These are phyloP conservation scores for Mucor mucedo DNA, from an alignment of 371 early-diverging fungal species.

Conservation along the genomic window DNA sequence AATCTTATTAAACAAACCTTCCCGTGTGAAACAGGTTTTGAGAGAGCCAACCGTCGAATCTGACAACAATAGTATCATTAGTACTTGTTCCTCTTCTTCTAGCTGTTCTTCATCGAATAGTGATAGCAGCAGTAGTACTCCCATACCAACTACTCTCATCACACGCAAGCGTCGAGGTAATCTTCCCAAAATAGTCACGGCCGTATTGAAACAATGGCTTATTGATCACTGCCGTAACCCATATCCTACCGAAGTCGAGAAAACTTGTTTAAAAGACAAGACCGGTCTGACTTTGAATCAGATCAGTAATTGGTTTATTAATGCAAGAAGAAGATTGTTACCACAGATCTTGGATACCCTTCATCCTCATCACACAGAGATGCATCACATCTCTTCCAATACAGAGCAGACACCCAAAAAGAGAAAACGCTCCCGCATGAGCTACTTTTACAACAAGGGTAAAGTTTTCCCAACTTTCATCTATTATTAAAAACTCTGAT, in stretches of 20 bases:
- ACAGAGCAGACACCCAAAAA: slow-evolving; percentile 4
- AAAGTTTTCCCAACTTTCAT: background rate
- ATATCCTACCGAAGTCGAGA: slow-evolving; percentile 76
- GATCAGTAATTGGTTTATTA: slow-evolving; percentile 86
- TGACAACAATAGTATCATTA: slow-evolving; percentile 8
- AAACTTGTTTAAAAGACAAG: slow-evolving; percentile 53
- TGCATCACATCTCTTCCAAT: background rate
- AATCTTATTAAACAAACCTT: background rate
- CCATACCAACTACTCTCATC: slow-evolving; percentile 8
- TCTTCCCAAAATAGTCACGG: slow-evolving; percentile 58
- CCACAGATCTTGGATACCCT: slow-evolving; percentile 30
- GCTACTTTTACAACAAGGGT: slow-evolving; percentile 7
- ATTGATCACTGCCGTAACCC: slow-evolving; percentile 70
- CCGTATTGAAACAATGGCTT: slow-evolving; percentile 68
- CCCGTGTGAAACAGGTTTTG: background rate
- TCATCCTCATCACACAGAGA: slow-evolving; percentile 3
- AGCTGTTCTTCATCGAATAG: background rate
- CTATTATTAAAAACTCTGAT: background rate
- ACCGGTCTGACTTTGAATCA: slow-evolving; percentile 71
- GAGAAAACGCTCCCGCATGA: slow-evolving; percentile 1
- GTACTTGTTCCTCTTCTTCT: background rate
- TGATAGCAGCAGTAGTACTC: background rate
- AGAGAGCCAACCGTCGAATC: background rate
- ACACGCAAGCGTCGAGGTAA: slow-evolving; percentile 48
- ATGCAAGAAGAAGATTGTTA: slow-evolving; percentile 68